Evolutionary conservation across 768 basidiomycete genomes (phyloP).

Genomic region (Crucibulum laeve): DNA sequence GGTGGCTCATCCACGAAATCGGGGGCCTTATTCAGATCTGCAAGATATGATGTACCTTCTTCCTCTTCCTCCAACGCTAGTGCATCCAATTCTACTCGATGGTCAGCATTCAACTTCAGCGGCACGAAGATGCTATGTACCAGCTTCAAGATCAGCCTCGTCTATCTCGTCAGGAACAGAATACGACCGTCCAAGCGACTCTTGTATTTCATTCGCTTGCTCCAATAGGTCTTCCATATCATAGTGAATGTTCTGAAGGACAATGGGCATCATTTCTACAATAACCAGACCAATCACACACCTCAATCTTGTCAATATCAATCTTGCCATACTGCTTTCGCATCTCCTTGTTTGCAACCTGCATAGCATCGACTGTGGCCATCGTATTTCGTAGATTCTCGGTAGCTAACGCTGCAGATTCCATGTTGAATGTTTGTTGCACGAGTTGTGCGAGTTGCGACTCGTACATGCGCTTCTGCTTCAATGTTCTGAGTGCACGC

Average conservation of each 20-base stretch:
- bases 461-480: conserved; percentile 97
- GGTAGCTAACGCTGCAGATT: conserved; percentile 91
- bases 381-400: conserved; percentile 98
- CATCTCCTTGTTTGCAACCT: conserved; percentile 92
- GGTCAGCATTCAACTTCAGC: not conserved
- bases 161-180: conserved; percentile 97
- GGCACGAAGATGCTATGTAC: conserved; percentile 34
- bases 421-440: conserved; percentile 99
- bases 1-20: conserved; percentile 92
- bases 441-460: conserved; percentile 83
- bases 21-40: conserved; percentile 81
- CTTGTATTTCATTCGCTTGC: conserved; percentile 97
- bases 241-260: conserved; percentile 79
- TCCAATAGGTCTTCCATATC: conserved; percentile 98
- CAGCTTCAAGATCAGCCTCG: conserved; percentile 95
- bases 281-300: conserved; percentile 26
- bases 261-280: not conserved
- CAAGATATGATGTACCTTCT: conserved; percentile 84
- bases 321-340: conserved; percentile 96
- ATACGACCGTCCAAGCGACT: conserved; percentile 88
- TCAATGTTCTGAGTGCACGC: conserved; percentile 87
- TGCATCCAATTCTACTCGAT: conserved; percentile 80
- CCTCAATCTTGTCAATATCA: conserved; percentile 98
- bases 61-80: conserved; percentile 90
- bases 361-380: conserved; percentile 98